Base-by-base conservation (phyloP, 2,329 filamentous ascomycete genomes). In the Pyricularia pennisetigena region DNA sequence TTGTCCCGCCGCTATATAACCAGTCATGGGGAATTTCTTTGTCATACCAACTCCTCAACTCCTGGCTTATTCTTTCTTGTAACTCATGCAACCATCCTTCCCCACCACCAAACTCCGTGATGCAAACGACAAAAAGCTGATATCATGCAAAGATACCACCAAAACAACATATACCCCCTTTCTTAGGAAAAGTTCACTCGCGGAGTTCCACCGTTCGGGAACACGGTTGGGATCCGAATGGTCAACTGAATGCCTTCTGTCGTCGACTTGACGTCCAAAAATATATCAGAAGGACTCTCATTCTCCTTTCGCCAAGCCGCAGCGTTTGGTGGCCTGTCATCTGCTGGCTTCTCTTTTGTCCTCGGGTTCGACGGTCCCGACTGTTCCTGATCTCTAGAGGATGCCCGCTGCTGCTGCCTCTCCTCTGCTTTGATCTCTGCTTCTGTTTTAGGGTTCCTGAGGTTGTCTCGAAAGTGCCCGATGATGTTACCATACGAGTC, bases 231-330 rank as follows among this genome's bases (percentile, higher is more conserved):
- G 69, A 86, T 86, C 72, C 84, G 82, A 71, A 86, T 85, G 29
- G 82, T 85, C 67, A 86, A 74, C 74, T 86, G 84, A 71, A 86
- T 85, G 1, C 84, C 84, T 68, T 86, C 84, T 59, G 80, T 83
- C 4, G 84, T 86, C 41, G 83, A 86, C 74, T 84, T 85, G 69
- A 86, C 83, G 71, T 86, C 84, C 68, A 86, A 73, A 71, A 83
- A 86, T 30, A 86, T 81, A 72, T 86, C 84, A 1, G 83, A 83
- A 3, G 83, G 83, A 70, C 77, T 79, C 24, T 80, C 80, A 4
- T 76, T 75, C 68, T 78, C 76, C 68, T 78, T 80, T 64, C 77
- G 79, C 70, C 78, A 79, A 4, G 72, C 74, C 54, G 75, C 72
- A 0, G 76, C 74, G 30, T 76, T 78, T 64, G 71, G 71, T 59